Percentiles rank a stretch among this genome's conserved stretches.
These are phyloP conservation scores for Leonotis leonurus DNA, from an alignment of 257 asterid species.

Conservation along the genomic window DNA sequence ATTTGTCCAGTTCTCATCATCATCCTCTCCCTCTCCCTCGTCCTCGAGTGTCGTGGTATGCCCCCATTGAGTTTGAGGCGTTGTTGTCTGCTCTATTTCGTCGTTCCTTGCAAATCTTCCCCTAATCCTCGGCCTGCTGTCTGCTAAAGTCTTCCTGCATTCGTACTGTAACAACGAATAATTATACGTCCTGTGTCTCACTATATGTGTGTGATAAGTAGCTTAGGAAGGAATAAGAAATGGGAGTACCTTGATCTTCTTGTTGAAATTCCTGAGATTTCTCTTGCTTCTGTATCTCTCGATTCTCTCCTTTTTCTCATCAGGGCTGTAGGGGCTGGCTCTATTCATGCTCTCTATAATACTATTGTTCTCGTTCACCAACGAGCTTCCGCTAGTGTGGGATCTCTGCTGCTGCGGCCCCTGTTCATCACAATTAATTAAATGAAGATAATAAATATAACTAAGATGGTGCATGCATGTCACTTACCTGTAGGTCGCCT, in stretches of 20 bases:
- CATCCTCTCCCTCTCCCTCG: constrained; percentile 45
- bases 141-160: constrained; percentile 88
- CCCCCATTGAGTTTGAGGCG: constrained; percentile 45
- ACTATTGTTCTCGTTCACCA: constrained; percentile 48
- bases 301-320: constrained; percentile 80
- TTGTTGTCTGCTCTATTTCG: constrained; percentile 47
- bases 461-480: not conserved
- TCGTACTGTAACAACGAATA: constrained; percentile 47
- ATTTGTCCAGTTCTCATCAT: constrained; percentile 60
- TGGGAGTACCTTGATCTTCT: constrained; percentile 68
- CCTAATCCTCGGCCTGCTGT: constrained; percentile 74
- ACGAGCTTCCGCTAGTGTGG: constrained; percentile 33
- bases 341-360: constrained; percentile 81
- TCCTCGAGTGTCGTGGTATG: constrained; percentile 18
- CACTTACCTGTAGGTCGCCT: constrained; percentile 54
- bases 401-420: constrained; percentile 40
- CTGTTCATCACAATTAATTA: no score
- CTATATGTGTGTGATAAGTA: no score
- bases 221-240: no score
- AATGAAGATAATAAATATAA: no score
- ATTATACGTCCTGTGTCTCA: not conserved
- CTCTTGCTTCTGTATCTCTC: constrained; percentile 84
- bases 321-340: constrained; percentile 71
- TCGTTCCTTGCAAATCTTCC: constrained; percentile 82
- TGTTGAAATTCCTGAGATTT: constrained; percentile 78